Evolutionary conservation across 2,329 filamentous ascomycete genomes (phyloP), one percentile per base, ranked within the genome.

Genomic region (Fusarium annulatum): DNA sequence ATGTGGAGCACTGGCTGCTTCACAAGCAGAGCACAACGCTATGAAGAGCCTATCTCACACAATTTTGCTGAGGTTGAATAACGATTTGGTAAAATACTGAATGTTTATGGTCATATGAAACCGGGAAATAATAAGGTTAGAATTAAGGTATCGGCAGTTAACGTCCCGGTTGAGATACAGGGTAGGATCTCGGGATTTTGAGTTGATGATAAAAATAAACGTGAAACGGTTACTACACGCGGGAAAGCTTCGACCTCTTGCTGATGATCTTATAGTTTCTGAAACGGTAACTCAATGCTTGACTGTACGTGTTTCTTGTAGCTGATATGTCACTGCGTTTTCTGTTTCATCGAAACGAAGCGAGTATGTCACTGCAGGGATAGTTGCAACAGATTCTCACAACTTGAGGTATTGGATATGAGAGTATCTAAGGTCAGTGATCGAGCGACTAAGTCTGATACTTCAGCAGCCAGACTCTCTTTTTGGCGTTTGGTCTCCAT

Each of bases 161-260:
- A 38, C 4, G 8, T 49, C 41, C 61, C 64, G 49, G 26, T 1
- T 0, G 12, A 18, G 26, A 28, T 59, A 49, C 57, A 66, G 64
- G 61, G 64, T 67, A 67, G 43, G 43, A 48, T 33, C 7, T 38
- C 9, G 9, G 14, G 19, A 14, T 63, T 34, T 14, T 36, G 9
- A 56, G 60, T 64, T 48, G 26, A 21, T 6, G 41, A 46, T 65
- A 65, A 65, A 65, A 65, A 65, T 65, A 65, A 65, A 65, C 14
- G 34, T 57, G 61, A 65, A 65, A 65, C 63, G 28, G 16, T 42
- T n/a, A 16, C 36, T 41, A 33, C 23, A 34, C 39, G 23, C 19
- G 15, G 21, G 6, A 23, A 61, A 38, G 14, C 28, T n/a, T 21
- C 16, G 23, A n/a, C 10, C 2, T 21, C 21, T 9, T 56, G 15